phyloP scores from a whole-genome alignment of 1,139 yeast species.

The Suhomyces atakaporum region DNA sequence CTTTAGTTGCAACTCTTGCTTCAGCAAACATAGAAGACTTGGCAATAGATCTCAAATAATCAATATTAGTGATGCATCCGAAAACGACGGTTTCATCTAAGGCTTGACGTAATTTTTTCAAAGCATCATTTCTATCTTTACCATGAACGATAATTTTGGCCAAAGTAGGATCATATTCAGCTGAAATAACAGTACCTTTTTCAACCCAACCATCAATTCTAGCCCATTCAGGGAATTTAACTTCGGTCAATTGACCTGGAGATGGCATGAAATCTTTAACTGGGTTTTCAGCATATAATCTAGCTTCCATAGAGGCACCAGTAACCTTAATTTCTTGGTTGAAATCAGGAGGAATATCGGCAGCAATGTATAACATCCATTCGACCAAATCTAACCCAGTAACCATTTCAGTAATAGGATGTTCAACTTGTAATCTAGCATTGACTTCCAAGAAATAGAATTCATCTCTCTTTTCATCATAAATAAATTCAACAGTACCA shows the following conservation, averaged over 20 bases:
- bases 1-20: conserved; percentile 83
- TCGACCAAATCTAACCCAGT: conserved; percentile 94
- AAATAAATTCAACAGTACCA: conserved; percentile 95
- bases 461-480: conserved; percentile 80
- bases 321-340: conserved; percentile 55
- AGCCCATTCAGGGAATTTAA: conserved; percentile 83
- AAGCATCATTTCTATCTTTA: conserved; percentile 80
- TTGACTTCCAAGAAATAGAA: conserved; percentile 95
- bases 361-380: conserved; percentile 94
- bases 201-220: conserved; percentile 93
- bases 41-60: conserved; percentile 83
- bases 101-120: conserved; percentile 73
- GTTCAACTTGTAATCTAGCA: conserved; percentile 96
- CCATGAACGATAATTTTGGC: conserved; percentile 97
- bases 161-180: conserved; percentile 94
- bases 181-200: conserved; percentile 85
- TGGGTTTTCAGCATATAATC: conserved; percentile 95
- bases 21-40: conserved; percentile 79
- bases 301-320: conserved; percentile 96
- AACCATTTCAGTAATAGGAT: conserved; percentile 93
- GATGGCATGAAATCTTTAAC: conserved; percentile 93
- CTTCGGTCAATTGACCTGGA: conserved; percentile 90
- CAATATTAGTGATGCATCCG: conserved; percentile 89
- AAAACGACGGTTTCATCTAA: conserved; percentile 81
- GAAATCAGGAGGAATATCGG: conserved; percentile 82